Percentiles rank a stretch among this genome's conserved stretches.
Conservation (phyloP, 768 basidiomycete species). For the Podaxis sp. region DNA sequence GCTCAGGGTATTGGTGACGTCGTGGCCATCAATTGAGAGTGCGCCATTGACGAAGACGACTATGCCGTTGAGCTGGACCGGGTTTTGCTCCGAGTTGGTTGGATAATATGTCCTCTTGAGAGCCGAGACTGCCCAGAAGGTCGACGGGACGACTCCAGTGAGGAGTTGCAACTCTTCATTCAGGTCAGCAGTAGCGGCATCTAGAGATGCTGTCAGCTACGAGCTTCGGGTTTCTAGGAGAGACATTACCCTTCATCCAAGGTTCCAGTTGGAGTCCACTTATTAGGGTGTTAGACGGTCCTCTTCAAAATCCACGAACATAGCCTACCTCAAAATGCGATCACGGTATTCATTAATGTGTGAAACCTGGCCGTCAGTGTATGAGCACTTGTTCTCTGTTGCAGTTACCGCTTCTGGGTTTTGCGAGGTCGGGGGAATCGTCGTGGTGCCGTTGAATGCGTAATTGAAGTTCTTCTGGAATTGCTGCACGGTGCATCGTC, state of each 20-base stretch:
- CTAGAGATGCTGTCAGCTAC: neutral
- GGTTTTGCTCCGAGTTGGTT: neutral
- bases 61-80: neutral
- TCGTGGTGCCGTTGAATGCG: neutral
- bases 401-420: neutral
- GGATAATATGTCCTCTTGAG: neutral
- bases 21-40: neutral
- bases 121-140: neutral
- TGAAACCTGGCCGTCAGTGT: neutral
- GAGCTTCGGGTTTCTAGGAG: neutral
- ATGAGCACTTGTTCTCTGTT: neutral
- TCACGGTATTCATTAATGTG: neutral
- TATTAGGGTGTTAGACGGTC: neutral
- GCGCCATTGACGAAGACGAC: neutral
- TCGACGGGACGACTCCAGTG: neutral
- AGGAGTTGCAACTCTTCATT: neutral
- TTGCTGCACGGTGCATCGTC: neutral
- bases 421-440: neutral
- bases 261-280: neutral
- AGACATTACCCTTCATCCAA: neutral
- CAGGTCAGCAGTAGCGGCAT: neutral
- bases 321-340: neutral
- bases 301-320: neutral
- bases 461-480: neutral
- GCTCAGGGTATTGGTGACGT: neutral